Base-by-base conservation (phyloP, 2,329 filamentous ascomycete genomes). In the Rhynchosporium agropyri region DNA sequence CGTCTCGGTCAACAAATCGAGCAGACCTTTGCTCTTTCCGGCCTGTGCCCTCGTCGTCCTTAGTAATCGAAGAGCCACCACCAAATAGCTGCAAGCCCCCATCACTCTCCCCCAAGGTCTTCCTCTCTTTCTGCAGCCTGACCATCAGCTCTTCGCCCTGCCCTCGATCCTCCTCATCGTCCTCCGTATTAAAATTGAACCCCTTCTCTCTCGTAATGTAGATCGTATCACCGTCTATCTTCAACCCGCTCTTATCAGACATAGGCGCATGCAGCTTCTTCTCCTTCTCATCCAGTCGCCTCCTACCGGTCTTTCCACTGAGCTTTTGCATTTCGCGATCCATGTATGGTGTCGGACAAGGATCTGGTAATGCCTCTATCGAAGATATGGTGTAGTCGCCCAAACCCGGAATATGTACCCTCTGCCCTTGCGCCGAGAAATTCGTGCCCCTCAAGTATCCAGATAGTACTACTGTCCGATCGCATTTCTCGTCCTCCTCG, bases 221-320 rank as follows among this genome's bases (percentile, higher is more conserved):
- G 43, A 99, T 93, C 7, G 94, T 93, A 77, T 99, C 95, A 65
- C 96, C 96, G 69, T 99, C 95, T 58, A 99, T 94, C 74, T 98
- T 88, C 12, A 99, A 85, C 71, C 95, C 95, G 68, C 93, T 96
- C 40, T 97, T 92, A 77, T 99, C 95, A 31, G 93, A 97, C 94
- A 99, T 98, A 40, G 95, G 96, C 2, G 95, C 96, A 76, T 97
- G 96, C 4, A 99, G 80, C 70, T 96, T 86, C 79, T 97, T 97
- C 74, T 99, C 94, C 78, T 98, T 99, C 74, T 99, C 95, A 38
- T 96, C 95, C 13, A 99, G 79, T 62, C 93, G 84, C 72, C 89
- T 87, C 67, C 92, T 83, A 46, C 88, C 89, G 40, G 88, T 88
- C 76, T 96, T 97, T 3, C 94, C 94, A 0, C 88, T 88, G 1